Base-by-base conservation (phyloP, 331 rosid genomes). In the Stylosanthes scabra region DNA sequence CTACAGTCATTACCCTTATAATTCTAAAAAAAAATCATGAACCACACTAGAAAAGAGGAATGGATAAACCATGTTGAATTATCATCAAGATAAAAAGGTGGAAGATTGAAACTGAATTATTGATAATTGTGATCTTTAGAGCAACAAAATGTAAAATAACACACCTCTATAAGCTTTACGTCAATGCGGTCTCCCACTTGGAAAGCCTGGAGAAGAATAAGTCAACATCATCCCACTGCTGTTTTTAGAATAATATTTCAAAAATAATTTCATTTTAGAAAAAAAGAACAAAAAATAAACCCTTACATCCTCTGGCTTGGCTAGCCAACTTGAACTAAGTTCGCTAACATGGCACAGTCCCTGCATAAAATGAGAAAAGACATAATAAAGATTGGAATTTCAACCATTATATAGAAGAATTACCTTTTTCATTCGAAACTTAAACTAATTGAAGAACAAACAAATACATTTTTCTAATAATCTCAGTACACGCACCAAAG, bases 261-360 rank as follows among this genome's bases (percentile, higher is more conserved):
- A 3, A 31, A 31, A 31, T 40, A 56, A 46, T 15, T 15, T 37
- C 57, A 70, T 8, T 57, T 66, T 25, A 4, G 50, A 55, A 74
- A 68, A 68, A 52, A 54, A 42, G 66, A 50, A 71, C 56, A 61
- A 20, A 78, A 7, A 66, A 39, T 45, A 74, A 14, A 68, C 46
- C 37, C 90, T 83, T 79, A 91, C 99, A 82, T 94, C 97, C 80
- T 94, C 99, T 34, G 99, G 88, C 91, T 91, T 94, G 41, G 97
- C 87, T 80, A 94, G 82, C 96, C 95, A 91, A 55, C 90, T 82
- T 40, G 99, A 76, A 81, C 90, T 91, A 80, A 94, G 80, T 88
- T 94, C 99, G 62, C 99, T 94, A 63, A 94, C 86, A 77, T 94
- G 99, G 85, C 99, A 94, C 65, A 94, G 97, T 80, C 99, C 99